Conservation (phyloP, 1,284 basidiomycete genomes). For the Fomes fomentarius region DNA sequence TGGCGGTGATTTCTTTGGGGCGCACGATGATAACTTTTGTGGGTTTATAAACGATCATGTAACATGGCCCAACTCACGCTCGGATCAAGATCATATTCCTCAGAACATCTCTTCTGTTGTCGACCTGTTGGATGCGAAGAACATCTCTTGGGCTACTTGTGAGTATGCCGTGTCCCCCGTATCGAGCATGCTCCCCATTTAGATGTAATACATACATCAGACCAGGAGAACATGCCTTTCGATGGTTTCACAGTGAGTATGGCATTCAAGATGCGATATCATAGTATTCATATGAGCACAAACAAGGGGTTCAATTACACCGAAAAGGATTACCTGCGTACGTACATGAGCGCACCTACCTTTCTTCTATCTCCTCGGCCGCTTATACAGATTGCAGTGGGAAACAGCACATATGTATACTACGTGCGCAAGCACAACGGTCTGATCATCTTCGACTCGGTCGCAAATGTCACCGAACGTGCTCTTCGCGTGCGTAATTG, state of each 20-base stretch:
- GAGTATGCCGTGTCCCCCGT: slow-evolving; percentile 1
- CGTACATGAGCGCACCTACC: slow-evolving; percentile 29
- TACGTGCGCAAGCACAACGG: slow-evolving; percentile 69
- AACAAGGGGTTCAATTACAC: slow-evolving; percentile 41
- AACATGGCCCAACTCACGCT: neutral
- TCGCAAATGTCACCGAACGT: slow-evolving; percentile 45
- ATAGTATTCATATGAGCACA: neutral
- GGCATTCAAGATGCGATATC: neutral
- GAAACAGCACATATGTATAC: slow-evolving; percentile 45
- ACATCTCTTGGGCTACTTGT: slow-evolving; percentile 55
- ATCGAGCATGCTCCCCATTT: too few species aligned
- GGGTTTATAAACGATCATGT: slow-evolving; percentile 1
- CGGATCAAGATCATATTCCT: slow-evolving; percentile 25
- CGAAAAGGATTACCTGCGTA: slow-evolving; percentile 48
- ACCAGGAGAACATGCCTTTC: slow-evolving; percentile 64
- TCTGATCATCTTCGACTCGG: slow-evolving; percentile 53
- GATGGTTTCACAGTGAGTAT: slow-evolving; percentile 46
- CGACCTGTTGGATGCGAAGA: slow-evolving; percentile 64
- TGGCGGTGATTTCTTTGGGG: slow-evolving; percentile 63
- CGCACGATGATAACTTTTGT: slow-evolving; percentile 50
- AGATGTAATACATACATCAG: too few species aligned
- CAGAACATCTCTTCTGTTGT: slow-evolving; percentile 59
- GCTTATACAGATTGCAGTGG: slow-evolving; percentile 38
- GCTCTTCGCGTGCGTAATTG: slow-evolving; percentile 60
- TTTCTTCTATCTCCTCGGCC: neutral